Evolutionary conservation across 352 stramenopile species (phyloP).

Genomic region (Phytophthora brassicae): DNA sequence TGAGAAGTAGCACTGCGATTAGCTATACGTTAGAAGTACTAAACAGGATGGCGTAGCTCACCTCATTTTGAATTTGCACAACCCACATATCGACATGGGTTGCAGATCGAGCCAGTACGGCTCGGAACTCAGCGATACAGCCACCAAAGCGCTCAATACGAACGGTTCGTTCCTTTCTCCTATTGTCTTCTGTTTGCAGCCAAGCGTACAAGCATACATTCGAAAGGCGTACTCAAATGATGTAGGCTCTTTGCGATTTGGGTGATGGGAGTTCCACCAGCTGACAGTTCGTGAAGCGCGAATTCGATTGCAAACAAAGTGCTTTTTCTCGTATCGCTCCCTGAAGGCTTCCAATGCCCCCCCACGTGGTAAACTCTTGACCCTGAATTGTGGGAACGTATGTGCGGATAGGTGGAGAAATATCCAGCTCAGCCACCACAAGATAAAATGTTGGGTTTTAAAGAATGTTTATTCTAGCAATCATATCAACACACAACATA

Average conservation of each 20-base stretch:
- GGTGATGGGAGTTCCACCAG: neutral
- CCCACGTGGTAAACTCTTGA: too few species aligned
- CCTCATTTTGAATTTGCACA: neutral
- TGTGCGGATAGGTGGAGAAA: neutral
- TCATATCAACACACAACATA: neutral
- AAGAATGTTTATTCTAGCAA: neutral
- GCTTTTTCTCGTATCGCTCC: neutral
- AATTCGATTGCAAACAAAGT: neutral
- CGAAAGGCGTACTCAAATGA: neutral
- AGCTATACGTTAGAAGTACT: too few species aligned
- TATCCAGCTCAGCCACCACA: neutral
- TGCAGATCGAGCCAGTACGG: neutral
- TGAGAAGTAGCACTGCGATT: neutral
- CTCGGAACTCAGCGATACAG: neutral
- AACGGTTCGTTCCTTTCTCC: neutral
- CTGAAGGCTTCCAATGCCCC: neutral
- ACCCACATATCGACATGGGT: neutral
- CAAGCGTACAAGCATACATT: neutral
- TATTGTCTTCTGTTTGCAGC: neutral
- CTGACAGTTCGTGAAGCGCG: neutral
- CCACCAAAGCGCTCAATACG: neutral
- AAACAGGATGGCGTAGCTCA: neutral
- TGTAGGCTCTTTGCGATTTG: neutral
- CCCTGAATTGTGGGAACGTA: neutral
- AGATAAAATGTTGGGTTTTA: neutral